Conservation (phyloP, 805 yeast genomes). For the Candida awuae region DNA sequence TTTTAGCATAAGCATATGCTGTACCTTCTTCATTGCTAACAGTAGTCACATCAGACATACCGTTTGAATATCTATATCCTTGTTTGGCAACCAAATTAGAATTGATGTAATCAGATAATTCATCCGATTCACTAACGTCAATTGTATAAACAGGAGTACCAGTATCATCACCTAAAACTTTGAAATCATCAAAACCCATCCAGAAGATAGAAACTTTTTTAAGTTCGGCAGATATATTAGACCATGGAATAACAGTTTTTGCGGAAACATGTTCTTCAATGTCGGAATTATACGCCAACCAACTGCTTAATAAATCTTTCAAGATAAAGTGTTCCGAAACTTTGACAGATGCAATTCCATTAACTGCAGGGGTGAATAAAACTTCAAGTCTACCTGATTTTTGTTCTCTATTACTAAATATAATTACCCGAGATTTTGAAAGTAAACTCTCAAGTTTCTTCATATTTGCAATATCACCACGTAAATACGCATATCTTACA, state of each 20-base stretch:
- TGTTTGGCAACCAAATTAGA: neutral
- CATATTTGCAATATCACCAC: constrained; percentile 49
- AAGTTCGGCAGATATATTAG: constrained; percentile 1
- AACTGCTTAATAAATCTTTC: constrained; percentile 3
- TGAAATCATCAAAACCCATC: constrained; percentile 9
- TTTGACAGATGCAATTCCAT: constrained; percentile 1
- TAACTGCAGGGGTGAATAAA: neutral
- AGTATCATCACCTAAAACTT: constrained; percentile 30
- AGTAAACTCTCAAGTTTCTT: constrained; percentile 3
- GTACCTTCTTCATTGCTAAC: constrained; percentile 43
- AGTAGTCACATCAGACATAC: constrained; percentile 16
- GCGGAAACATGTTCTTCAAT: neutral
- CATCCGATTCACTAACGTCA: constrained; percentile 37
- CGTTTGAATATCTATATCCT: neutral
- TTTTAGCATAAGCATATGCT: constrained; percentile 70
- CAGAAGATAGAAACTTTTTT: constrained; percentile 7
- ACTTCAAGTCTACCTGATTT: constrained; percentile 2
- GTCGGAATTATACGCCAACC: constrained; percentile 8
- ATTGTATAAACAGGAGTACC: constrained; percentile 63
- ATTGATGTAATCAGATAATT: constrained; percentile 3
- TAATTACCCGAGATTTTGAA: constrained; percentile 1
- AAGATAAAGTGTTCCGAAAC: neutral
- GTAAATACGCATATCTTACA: constrained; percentile 56
- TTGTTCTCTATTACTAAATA: neutral
- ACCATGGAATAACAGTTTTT: neutral